Evolutionary conservation across 1,139 yeast species (phyloP).

Genomic region (Groenewaldozyma sp.): DNA sequence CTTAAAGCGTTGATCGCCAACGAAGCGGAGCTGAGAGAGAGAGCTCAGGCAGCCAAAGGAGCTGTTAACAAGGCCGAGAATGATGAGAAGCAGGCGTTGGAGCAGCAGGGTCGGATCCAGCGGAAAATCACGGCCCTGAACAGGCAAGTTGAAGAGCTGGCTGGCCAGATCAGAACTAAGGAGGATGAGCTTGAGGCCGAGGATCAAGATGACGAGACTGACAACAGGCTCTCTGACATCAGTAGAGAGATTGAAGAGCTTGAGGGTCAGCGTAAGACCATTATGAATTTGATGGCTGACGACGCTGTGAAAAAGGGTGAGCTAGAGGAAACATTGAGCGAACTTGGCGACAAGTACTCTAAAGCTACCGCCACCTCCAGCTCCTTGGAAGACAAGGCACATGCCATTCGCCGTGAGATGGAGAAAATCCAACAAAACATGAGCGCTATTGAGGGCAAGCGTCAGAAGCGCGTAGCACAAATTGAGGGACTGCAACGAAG

Average conservation of each 20-base stretch:
- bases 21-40: constrained; percentile 4
- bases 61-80: not conserved
- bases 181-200: constrained; percentile 6
- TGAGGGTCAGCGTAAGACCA: constrained; percentile 7
- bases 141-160: not conserved
- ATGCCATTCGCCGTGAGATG: too few relatives aligned
- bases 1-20: constrained; percentile 5
- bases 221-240: constrained; percentile 6
- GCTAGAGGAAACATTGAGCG: not conserved
- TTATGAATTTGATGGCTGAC: not conserved
- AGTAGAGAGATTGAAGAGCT: constrained; percentile 21
- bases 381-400: too few relatives aligned
- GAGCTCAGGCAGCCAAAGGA: constrained; percentile 3
- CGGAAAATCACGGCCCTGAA: not conserved
- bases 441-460: too few relatives aligned
- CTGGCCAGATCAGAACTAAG: not conserved
- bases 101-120: not conserved
- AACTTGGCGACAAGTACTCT: too few relatives aligned
- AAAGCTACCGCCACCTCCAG: too few relatives aligned
- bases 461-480: too few relatives aligned
- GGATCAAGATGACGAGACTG: constrained; percentile 4
- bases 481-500: too few relatives aligned
- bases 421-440: too few relatives aligned
- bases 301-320: not conserved
- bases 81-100: not conserved